Evolutionary conservation across 169 alveolate genomes (phyloP).

Genomic region (Plasmodium malariae): DNA sequence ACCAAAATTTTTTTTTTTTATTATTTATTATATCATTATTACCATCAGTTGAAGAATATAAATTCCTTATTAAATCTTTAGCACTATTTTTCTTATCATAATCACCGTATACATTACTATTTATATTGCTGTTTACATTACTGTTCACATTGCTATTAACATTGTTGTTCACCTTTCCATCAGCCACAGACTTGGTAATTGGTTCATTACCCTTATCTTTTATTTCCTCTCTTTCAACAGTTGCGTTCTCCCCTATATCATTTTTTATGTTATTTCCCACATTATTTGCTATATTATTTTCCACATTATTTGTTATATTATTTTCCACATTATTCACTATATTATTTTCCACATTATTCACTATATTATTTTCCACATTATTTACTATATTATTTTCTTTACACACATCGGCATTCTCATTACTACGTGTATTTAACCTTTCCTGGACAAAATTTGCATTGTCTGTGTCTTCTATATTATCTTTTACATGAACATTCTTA

Average conservation of each 20-base stretch:
- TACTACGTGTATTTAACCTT: too few relatives aligned
- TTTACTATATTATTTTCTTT: too few relatives aligned
- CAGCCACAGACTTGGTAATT: constrained; percentile 45
- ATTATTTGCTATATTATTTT: neutral
- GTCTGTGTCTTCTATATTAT: too few relatives aligned
- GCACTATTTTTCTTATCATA: constrained; percentile 35
- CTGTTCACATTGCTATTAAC: too few relatives aligned
- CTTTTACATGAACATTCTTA: too few relatives aligned
- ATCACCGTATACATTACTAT: constrained; percentile 23
- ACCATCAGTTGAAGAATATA: constrained; percentile 49
- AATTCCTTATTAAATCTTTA: constrained; percentile 13
- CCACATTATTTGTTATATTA: neutral
- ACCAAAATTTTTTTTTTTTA: constrained; percentile 34
- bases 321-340: constrained; percentile 2
- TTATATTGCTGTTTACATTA: too few relatives aligned
- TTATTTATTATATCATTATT: constrained; percentile 25
- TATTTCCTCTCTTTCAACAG: neutral
- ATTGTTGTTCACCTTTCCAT: constrained; percentile 32
- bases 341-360: too few relatives aligned
- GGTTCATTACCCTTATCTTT: constrained; percentile 24
- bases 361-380: too few relatives aligned
- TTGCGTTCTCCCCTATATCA: neutral
- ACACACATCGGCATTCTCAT: too few relatives aligned
- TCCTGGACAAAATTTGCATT: too few relatives aligned
- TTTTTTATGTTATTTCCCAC: neutral